Evolutionary conservation across 305 asterid genomes (phyloP), one percentile per base, ranked within the genome.

Genomic region (Fraxinus albicans): DNA sequence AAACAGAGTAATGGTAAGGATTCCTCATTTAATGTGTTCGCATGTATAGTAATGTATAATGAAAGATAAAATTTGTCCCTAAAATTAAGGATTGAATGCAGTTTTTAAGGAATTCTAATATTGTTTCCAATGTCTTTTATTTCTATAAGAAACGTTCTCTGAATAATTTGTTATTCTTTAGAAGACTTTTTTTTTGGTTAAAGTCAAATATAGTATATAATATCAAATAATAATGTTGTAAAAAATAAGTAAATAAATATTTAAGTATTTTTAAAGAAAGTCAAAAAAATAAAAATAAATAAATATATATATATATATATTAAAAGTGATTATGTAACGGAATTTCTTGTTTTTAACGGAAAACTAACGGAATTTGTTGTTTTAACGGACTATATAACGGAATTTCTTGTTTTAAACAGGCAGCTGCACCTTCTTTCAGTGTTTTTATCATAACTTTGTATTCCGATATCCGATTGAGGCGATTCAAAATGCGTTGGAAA

Each of bases 31-130:
- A 73, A 58, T 78, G 77, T 27, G 34, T 23, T 77, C 55, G 33
- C 19, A 34, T 8, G 29, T n/a, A 12, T 29, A 7, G 70, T 21
- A 21, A 27, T 63, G 72, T 63, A 23, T 23, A 63, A 63, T 63
- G 25, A 8, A 21, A 63, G 9, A 21, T 63, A 63, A 63, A n/a
- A 38, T 80, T 60, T 72, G 69, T 21, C 42, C 69, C 79, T 76
- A 17, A 5, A 58, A 50, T 38, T 53, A 80, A 84, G 77, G 78
- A 72, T 23, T 73, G 23, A 70, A 72, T 53, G 19, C 55, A 70
- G 17, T 78, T 72, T 12, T 35, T 27, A 27, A 36, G 8, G 27
- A 50, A 25, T 19, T 81, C 35, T 50, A 21, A 76, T 23, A 21
- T 21, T 60, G 13, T 60, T 23, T 8, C 29, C 29, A 8, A 13